Evolutionary conservation across 129 eudicot species (phyloP), one percentile per base, ranked within the genome.

Genomic region (Saussurea involucrata): DNA sequence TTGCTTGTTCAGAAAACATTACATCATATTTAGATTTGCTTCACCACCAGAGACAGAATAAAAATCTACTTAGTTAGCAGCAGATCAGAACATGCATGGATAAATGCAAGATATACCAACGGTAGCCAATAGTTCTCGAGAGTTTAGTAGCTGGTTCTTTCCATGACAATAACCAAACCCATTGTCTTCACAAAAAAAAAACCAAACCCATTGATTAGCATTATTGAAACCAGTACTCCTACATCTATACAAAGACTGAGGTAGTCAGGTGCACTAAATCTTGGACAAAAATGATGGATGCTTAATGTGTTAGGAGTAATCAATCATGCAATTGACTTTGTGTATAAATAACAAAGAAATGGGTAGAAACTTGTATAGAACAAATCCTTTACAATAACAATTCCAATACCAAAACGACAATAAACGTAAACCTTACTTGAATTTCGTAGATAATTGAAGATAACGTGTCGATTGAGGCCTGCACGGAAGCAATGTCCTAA

Each of bases 131-230:
- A 12, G 61, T n/a, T 53, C 22, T n/a, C 2, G 21, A 60, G 44
- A 76, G 27, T 55, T 77, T 77, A 7, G 37, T 46, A 63, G 55
- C 78, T 79, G 66, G 77, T 49, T 79, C 34, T 18, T 63, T 37
- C 57, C 12, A 40, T 68, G 29, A 77, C 33, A 66, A 58, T 67
- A 53, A 67, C 66, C 49, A 32, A 80, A 80, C 12, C 74, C 78
- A 72, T 72, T 72, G 49, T n/a, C n/a, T n/a, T n/a, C n/a, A n/a
- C n/a, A n/a, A n/a, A n/a, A n/a, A n/a, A n/a, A n/a, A n/a, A 53
- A 67, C 66, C 49, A 32, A 80, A 80, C 12, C 74, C 78, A 72
- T 72, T 72, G 49, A 79, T 65, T 80, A 33, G 74, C 69, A 25
- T 73, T 33, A 36, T 66, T 73, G 73, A 73, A 53, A 8, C 28